phyloP scores from a whole-genome alignment of 352 stramenopile species.

The Pythium biforme region DNA sequence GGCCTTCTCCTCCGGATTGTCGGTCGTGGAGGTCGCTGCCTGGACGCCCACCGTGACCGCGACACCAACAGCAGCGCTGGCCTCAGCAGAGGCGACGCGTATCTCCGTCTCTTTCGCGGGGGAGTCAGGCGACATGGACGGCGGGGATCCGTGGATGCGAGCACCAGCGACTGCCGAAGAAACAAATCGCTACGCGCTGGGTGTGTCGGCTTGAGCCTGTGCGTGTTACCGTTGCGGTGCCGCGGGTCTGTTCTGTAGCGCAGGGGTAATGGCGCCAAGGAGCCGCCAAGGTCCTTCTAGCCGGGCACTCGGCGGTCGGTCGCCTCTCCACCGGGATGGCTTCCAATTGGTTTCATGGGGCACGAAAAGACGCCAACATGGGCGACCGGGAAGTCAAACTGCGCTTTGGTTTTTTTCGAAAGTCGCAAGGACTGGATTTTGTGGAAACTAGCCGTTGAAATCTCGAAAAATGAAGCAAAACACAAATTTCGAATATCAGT shows the following conservation, averaged over 20 bases:
- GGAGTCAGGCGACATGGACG: conserved; percentile 7
- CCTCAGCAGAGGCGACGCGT: too few species aligned
- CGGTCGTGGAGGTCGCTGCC: neutral
- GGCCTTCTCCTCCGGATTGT: neutral
- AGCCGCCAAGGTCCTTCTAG: neutral
- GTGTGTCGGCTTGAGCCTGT: too few species aligned
- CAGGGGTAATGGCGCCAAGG: too few species aligned
- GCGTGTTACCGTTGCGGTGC: too few species aligned
- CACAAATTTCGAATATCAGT: neutral
- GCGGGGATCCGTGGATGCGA: too few species aligned
- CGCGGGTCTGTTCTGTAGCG: too few species aligned
- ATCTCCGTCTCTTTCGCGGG: neutral
- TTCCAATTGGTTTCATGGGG: conserved; percentile 17
- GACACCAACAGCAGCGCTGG: neutral
- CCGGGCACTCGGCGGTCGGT: neutral
- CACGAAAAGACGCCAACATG: conserved; percentile 10
- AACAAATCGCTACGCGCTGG: too few species aligned
- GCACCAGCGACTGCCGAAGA: too few species aligned
- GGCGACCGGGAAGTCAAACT: conserved; percentile 13
- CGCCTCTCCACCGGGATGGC: conserved; percentile 1
- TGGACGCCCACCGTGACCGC: neutral
- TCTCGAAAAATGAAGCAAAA: neutral
- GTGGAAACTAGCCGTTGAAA: neutral
- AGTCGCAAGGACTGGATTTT: neutral
- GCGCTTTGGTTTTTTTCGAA: conserved; percentile 1